phyloP scores from a whole-genome alignment of 495 filamentous ascomycete genomes.

The Mycothermus thermophilus region DNA sequence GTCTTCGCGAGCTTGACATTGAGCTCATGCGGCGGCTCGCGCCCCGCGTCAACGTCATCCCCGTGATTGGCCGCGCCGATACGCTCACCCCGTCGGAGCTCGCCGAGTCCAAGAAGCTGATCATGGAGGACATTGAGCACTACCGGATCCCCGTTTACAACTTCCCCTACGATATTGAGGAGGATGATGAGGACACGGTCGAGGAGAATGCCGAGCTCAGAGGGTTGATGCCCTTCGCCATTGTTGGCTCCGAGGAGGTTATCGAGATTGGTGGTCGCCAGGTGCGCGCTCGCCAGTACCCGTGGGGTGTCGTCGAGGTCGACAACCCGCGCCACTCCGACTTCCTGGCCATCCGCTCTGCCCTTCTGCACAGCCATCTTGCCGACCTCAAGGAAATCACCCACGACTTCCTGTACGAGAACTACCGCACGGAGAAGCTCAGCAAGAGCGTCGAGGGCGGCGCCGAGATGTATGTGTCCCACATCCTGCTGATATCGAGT shows the following conservation, averaged over 20 bases:
- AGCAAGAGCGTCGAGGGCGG: slow-evolving; percentile 97
- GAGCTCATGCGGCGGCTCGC: slow-evolving; percentile 99
- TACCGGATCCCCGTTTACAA: slow-evolving; percentile 99
- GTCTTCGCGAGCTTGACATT: slow-evolving; percentile 95
- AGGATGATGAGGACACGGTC: slow-evolving; percentile 97
- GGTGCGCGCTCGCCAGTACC: slow-evolving; percentile 91
- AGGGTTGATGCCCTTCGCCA: slow-evolving; percentile 96
- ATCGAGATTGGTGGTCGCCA: slow-evolving; percentile 85
- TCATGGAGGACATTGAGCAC: slow-evolving; percentile 99
- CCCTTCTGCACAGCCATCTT: slow-evolving; percentile 90
- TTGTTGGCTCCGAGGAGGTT: slow-evolving; percentile 91
- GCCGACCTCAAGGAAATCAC: slow-evolving; percentile 98
- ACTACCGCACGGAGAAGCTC: slow-evolving; percentile 99
- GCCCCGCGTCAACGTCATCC: slow-evolving; percentile 95
- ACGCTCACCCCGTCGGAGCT: slow-evolving; percentile 92
- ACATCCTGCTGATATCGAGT: not conserved
- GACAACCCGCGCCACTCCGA: slow-evolving; percentile 98
- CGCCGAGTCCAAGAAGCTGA: slow-evolving; percentile 96
- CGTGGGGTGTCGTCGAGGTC: slow-evolving; percentile 97
- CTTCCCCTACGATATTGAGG: slow-evolving; percentile 99
- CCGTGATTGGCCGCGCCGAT: slow-evolving; percentile 96
- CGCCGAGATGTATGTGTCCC: slow-evolving; percentile 58
- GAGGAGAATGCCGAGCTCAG: slow-evolving; percentile 97
- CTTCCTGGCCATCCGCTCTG: slow-evolving; percentile 93
- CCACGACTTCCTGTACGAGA: slow-evolving; percentile 98